These are phyloP conservation scores for Microsporum audouinii DNA, from an alignment of 2,329 filamentous ascomycete species.

Conservation along the genomic window DNA sequence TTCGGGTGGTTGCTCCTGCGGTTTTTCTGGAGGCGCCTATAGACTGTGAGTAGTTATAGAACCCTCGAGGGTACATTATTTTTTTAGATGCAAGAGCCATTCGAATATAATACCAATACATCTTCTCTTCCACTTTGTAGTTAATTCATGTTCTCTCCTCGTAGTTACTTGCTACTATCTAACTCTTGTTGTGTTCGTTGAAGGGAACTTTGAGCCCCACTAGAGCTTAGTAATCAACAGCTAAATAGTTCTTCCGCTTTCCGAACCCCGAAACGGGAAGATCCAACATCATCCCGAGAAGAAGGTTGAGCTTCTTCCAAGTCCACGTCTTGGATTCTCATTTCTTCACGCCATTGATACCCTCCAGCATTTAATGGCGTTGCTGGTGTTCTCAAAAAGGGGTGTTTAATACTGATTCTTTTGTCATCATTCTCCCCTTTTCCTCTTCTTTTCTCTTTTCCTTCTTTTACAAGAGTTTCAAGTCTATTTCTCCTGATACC, in stretches of 20 bases:
- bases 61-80: background rate
- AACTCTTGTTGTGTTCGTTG: background rate
- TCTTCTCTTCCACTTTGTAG: too few relatives aligned
- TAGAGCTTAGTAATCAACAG: background rate
- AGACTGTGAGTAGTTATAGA: background rate
- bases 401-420: background rate
- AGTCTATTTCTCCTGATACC: background rate
- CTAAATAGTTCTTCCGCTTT: background rate
- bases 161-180: background rate
- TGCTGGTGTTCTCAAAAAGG: background rate
- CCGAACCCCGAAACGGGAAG: background rate
- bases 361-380: background rate
- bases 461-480: background rate
- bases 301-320: background rate
- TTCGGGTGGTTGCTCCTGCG: background rate
- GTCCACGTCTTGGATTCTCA: background rate
- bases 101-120: background rate
- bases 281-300: background rate
- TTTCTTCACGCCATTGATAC: constrained; percentile 1
- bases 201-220: too few relatives aligned
- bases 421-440: background rate
- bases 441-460: background rate
- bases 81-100: background rate
- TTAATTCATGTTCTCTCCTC: background rate
- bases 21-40: background rate